Evolutionary conservation across 2,329 filamentous ascomycete species (phyloP).

Genomic region (Sarocladium brachiariae): DNA sequence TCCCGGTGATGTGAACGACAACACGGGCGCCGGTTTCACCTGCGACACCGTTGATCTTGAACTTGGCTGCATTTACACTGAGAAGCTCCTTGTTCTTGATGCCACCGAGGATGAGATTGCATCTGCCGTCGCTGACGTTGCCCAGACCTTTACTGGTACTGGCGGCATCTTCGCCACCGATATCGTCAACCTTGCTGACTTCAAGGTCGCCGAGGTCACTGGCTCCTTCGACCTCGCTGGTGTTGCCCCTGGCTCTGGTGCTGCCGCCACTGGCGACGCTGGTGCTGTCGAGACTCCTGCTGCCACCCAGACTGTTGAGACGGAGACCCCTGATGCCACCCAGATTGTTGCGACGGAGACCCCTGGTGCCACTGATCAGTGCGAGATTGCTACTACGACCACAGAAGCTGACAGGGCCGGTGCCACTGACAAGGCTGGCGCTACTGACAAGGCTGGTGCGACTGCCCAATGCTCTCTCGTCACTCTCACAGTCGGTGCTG

Average conservation of each 20-base stretch:
- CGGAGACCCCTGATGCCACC: background rate
- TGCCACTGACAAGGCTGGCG: no score
- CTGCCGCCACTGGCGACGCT: background rate
- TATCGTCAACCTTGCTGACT: slow-evolving; percentile 13
- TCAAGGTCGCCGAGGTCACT: slow-evolving; percentile 18
- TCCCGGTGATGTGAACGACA: slow-evolving; percentile 42
- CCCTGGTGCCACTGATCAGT: slow-evolving; percentile 2
- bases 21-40: slow-evolving; percentile 25
- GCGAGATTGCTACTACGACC: background rate
- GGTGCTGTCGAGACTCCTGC: slow-evolving; percentile 8
- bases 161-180: slow-evolving; percentile 18
- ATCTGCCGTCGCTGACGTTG: slow-evolving; percentile 36
- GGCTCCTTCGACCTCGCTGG: slow-evolving; percentile 11
- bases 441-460: background rate
- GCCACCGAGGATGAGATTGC: slow-evolving; percentile 44
- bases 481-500: slow-evolving; percentile 4
- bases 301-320: background rate
- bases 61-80: slow-evolving; percentile 47
- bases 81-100: slow-evolving; percentile 46
- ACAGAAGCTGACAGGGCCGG: background rate
- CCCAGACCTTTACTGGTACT: slow-evolving; percentile 25
- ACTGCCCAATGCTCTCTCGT: slow-evolving; percentile 6
- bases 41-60: slow-evolving; percentile 41
- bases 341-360: background rate
- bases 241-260: slow-evolving; percentile 5